Conservation (phyloP, 805 yeast genomes). For the Myxozyma kluyveri region DNA sequence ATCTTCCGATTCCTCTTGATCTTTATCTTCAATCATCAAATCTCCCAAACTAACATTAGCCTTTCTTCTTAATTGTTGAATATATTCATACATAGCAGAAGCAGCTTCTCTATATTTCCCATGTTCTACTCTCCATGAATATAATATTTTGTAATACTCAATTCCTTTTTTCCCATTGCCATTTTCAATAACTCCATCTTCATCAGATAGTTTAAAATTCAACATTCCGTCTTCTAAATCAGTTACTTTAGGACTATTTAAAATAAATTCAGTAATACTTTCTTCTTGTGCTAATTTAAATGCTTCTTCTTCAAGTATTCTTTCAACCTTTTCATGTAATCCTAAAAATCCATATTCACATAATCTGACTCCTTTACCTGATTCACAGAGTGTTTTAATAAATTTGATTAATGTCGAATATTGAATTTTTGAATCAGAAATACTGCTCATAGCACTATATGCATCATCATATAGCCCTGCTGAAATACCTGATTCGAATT, state of each 20-base stretch:
- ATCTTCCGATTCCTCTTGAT: background rate
- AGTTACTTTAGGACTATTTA: slow-evolving; percentile 27
- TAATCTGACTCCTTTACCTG: slow-evolving; percentile 43
- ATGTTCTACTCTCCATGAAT: slow-evolving; percentile 50
- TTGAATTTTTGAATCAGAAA: slow-evolving; percentile 2
- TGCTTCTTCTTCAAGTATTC: slow-evolving; percentile 40
- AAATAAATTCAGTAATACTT: too few species aligned
- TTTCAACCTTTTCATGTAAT: slow-evolving; percentile 46
- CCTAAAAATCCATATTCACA: slow-evolving; percentile 46
- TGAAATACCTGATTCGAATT: slow-evolving; percentile 14
- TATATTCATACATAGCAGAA: slow-evolving; percentile 41
- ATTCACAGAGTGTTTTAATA: slow-evolving; percentile 42
- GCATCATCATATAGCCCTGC: slow-evolving; percentile 31
- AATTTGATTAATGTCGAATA: slow-evolving; percentile 39
- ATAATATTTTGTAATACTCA: slow-evolving; percentile 50
- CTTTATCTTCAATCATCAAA: background rate
- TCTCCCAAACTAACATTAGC: slow-evolving; percentile 5
- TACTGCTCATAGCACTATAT: slow-evolving; percentile 20
- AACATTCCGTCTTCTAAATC: background rate
- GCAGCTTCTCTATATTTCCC: slow-evolving; percentile 52
- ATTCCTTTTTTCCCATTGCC: slow-evolving; percentile 31
- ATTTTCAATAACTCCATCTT: background rate
- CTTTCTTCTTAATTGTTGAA: slow-evolving; percentile 34
- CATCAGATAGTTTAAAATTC: background rate
- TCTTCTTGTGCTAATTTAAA: slow-evolving; percentile 35